Evolutionary conservation across 768 basidiomycete species (phyloP), one percentile per base, ranked within the genome.

Genomic region (Naganishia onofrii): DNA sequence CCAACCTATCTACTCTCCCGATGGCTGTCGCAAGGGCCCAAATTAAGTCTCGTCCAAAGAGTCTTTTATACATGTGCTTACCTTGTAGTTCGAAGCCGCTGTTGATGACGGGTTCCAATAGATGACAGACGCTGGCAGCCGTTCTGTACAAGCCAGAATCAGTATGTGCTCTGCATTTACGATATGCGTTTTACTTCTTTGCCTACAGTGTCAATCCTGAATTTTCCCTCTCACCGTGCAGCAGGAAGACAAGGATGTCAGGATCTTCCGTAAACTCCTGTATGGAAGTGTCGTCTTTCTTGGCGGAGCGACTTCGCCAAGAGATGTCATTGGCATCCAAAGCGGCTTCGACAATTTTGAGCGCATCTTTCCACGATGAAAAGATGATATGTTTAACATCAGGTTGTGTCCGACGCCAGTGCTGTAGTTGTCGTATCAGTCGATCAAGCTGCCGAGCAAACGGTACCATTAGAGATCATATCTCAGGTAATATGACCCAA

Each of bases 21-120:
- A 72, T 72, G 31, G 71, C 71, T 71, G 38, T 53, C 31, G 19
- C 3, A 21, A 58, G 10, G 9, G 23, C 3, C 44, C 7, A 36
- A n/a, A 28, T 58, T 13, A 57, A 48, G 28, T 19, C 17, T 17
- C n/a, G n/a, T 3, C 8, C 13, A 17, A 13, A 1, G 42, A 26
- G 29, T 32, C 13, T 10, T 17, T 9, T 21, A 56, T 19, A 28
- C 10, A 51, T 12, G 13, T 32, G n/a, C 58, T 65, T 54, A 54
- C 69, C 69, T 66, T 70, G 70, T 17, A 70, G 52, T 31, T 70
- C 70, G 23, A 66, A 70, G 1, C 55, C 70, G 34, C 56, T 60
- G n/a, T 72, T 72, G 48, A 72, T 54, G 12, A 72, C 60, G 15
- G 71, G 71, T 54, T 72, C 71, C 36, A 72, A 21, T 5, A 72